These are phyloP conservation scores for Biancaea sappan DNA, from an alignment of 306 rosid species.

Conservation along the genomic window DNA sequence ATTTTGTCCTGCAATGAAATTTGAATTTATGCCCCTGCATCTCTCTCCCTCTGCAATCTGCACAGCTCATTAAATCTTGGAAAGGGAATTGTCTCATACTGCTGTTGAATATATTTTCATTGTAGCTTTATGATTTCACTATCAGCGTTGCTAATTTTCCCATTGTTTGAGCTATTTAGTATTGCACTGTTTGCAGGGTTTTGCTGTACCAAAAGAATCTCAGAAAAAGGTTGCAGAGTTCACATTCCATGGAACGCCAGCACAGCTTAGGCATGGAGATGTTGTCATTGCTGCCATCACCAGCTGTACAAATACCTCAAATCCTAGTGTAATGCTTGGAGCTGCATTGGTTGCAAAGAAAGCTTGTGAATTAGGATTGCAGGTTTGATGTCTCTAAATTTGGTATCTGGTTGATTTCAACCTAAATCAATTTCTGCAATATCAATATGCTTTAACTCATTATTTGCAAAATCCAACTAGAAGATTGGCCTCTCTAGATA, in stretches of 20 bases:
- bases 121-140: not conserved
- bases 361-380: constrained; percentile 93
- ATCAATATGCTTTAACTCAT: constrained; percentile 10
- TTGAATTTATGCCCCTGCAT: not conserved
- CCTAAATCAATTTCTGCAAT: constrained; percentile 10
- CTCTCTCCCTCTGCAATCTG: not conserved
- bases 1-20: not conserved
- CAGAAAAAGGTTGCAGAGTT: constrained; percentile 73
- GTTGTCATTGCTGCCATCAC: constrained; percentile 98
- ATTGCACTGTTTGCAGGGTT: constrained; percentile 66
- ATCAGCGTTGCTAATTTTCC: constrained; percentile 5
- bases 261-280: constrained; percentile 91
- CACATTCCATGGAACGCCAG: constrained; percentile 64
- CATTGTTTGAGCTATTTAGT: constrained; percentile 37
- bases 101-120: constrained; percentile 8
- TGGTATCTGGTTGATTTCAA: constrained; percentile 17
- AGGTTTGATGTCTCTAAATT: constrained; percentile 60
- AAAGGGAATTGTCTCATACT: not conserved
- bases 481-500: constrained; percentile 5
- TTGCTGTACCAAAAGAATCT: constrained; percentile 83
- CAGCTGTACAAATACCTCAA: constrained; percentile 98
- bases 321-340: constrained; percentile 99
- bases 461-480: constrained; percentile 13
- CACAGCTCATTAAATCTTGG: not conserved
- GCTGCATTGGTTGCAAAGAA: constrained; percentile 99